These are phyloP conservation scores for Mrakia frigida DNA, from an alignment of 768 basidiomycete genomes.

Conservation along the genomic window DNA sequence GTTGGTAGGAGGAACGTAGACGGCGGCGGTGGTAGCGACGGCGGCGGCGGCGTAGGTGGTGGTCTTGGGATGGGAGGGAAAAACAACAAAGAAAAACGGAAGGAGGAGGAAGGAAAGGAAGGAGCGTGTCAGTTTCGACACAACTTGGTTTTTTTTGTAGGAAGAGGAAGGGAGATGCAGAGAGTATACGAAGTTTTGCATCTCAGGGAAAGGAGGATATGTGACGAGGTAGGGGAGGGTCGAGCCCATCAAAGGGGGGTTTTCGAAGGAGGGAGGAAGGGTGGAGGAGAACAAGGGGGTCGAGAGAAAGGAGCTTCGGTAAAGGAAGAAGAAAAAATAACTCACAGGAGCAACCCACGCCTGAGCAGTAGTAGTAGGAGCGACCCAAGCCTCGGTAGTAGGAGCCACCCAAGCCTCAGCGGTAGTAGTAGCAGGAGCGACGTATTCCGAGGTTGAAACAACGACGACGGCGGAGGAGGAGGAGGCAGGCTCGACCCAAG, in stretches of 20 bases:
- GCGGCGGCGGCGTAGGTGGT: slow-evolving; percentile 11
- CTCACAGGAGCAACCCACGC: background rate
- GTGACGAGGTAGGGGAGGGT: background rate
- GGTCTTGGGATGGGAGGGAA: background rate
- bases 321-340: background rate
- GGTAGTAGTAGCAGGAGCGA: background rate
- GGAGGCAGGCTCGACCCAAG: background rate
- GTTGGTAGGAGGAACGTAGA: background rate
- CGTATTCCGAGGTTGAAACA: slow-evolving; percentile 7
- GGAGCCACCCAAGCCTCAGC: slow-evolving; percentile 10
- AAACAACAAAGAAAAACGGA: background rate
- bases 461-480: slow-evolving; percentile 1
- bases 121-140: background rate
- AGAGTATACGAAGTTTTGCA: background rate
- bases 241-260: slow-evolving; percentile 16
- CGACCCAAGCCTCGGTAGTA: background rate
- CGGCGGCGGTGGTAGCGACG: slow-evolving; percentile 2
- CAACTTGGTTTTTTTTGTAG: too few relatives aligned
- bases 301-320: background rate
- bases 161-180: too few relatives aligned
- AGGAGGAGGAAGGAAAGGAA: background rate
- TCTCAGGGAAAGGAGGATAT: background rate
- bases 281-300: background rate
- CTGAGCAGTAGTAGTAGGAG: slow-evolving; percentile 14
- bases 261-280: too few relatives aligned